A percentile compares a stretch with the other conserved stretches of the same genome.
phyloP scores from a whole-genome alignment of 352 stramenopile species.

The Phytophthora pini region DNA sequence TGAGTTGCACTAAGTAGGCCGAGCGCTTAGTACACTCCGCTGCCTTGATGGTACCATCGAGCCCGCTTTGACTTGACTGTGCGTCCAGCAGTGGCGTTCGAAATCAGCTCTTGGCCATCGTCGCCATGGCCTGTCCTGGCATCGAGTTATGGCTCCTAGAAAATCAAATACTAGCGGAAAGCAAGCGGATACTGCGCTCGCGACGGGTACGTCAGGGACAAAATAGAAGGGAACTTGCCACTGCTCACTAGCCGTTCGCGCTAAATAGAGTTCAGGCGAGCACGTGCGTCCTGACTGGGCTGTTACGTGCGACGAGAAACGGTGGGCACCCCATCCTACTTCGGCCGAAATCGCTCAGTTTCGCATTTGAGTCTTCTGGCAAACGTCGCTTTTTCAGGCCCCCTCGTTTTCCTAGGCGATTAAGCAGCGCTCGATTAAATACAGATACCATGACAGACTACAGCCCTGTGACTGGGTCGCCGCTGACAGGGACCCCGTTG shows the following conservation, averaged over 20 bases:
- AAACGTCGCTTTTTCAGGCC: slow-evolving; percentile 4
- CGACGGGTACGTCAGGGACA: slow-evolving; percentile 29
- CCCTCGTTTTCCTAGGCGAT: not conserved
- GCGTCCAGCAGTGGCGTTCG: slow-evolving; percentile 7
- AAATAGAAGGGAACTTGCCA: slow-evolving; percentile 37
- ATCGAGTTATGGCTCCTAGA: not conserved
- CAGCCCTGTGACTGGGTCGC: slow-evolving; percentile 19
- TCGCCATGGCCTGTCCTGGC: slow-evolving; percentile 38
- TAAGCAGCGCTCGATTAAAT: slow-evolving; percentile 11
- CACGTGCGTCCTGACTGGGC: slow-evolving; percentile 12
- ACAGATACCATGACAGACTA: slow-evolving; percentile 28
- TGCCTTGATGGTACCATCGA: not conserved
- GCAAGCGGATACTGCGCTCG: not conserved
- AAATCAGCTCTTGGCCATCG: slow-evolving; percentile 10
- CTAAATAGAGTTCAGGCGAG: slow-evolving; percentile 31
- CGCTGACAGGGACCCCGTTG: slow-evolving; percentile 16
- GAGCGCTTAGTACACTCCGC: not conserved
- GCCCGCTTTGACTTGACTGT: slow-evolving; percentile 18
- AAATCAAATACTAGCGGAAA: not conserved
- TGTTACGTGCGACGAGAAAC: slow-evolving; percentile 39
- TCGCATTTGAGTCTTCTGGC: slow-evolving; percentile 25
- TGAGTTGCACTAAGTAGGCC: not conserved
- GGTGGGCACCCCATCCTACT: not conserved
- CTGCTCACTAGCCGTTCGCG: slow-evolving; percentile 25
- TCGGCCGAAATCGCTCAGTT: slow-evolving; percentile 28